Base-by-base conservation (phyloP, 176 grass and related monocot species). In the Juncus inflexus region DNA sequence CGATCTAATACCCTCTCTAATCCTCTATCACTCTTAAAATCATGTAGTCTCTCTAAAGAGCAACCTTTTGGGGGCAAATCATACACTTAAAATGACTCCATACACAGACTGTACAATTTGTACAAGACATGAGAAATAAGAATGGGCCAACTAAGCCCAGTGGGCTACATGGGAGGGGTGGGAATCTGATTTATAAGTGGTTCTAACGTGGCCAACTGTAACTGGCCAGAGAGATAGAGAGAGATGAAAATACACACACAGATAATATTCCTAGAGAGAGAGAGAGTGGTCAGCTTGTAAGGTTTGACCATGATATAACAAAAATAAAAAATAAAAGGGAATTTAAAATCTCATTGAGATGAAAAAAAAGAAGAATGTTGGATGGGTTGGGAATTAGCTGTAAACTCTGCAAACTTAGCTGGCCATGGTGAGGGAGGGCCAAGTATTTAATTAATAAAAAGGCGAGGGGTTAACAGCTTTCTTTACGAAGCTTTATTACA, bases 191-290 rank as follows among this genome's bases (percentile, higher is more conserved):
- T 38, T 49, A 65, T 70, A 81, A 78, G 64, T 83, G 83, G 16
- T 65, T 41, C 12, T 71, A 85, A 79, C 89, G 81, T 85, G 84
- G 84, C 81, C 81, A 87, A 80, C 81, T 85, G 84, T 62, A 81
- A 66, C 55, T 74, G 61, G 60, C 70, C 50, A 67, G 61, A 73
- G 72, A 71, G 58, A 14, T 53, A 66, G 68, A 59, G 55, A 60
- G 63, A 75, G 74, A 28, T 55, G 36, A 43, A 62, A 68, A 43
- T 12, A 40, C 45, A 36, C 10, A 67, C 43, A 67, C 36, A 69
- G 16, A 55, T 5, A 56, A 15, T 54, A 66, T 41, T 52, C 13
- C 41, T n/a, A 56, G 4, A 66, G 77, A 71, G n/a, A 73, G 8
- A 66, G 77, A 71, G n/a, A 73, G 51, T 74, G 77, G 69, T 80